Evolutionary conservation across 129 eudicot genomes (phyloP).

Genomic region (Artemisia annua): DNA sequence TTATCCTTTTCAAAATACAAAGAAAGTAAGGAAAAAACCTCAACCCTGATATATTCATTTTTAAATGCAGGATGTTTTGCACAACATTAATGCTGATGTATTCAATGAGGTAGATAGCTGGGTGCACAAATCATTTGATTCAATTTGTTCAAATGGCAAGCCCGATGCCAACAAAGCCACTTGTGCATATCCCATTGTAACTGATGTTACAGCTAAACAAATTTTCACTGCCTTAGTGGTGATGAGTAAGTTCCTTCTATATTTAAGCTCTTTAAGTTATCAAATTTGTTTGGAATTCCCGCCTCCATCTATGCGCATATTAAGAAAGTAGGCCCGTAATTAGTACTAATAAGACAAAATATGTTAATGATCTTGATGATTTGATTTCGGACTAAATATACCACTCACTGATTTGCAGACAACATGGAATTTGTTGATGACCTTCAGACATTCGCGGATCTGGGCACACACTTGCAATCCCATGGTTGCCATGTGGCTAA

Average conservation of each 20-base stretch:
- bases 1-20: neutral
- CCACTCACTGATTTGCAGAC: conserved; percentile 42
- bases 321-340: neutral
- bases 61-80: conserved; percentile 62
- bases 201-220: conserved; percentile 46
- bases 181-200: conserved; percentile 52
- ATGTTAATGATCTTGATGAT: neutral
- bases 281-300: neutral
- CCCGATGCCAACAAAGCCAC: conserved; percentile 45
- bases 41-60: neutral
- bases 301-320: neutral
- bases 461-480: conserved; percentile 64
- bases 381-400: neutral
- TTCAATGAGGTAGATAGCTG: conserved; percentile 61
- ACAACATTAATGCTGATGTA: conserved; percentile 48
- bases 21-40: conserved; percentile 1
- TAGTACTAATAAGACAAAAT: neutral
- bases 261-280: conserved; percentile 1
- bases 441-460: conserved; percentile 71
- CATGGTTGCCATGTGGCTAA: conserved; percentile 76
- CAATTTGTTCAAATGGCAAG: conserved; percentile 47
- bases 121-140: conserved; percentile 65
- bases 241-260: conserved; percentile 52
- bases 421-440: conserved; percentile 93
- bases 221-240: conserved; percentile 65